phyloP scores from a whole-genome alignment of 1,139 yeast genomes.

The Saccharomyces pastorianus region DNA sequence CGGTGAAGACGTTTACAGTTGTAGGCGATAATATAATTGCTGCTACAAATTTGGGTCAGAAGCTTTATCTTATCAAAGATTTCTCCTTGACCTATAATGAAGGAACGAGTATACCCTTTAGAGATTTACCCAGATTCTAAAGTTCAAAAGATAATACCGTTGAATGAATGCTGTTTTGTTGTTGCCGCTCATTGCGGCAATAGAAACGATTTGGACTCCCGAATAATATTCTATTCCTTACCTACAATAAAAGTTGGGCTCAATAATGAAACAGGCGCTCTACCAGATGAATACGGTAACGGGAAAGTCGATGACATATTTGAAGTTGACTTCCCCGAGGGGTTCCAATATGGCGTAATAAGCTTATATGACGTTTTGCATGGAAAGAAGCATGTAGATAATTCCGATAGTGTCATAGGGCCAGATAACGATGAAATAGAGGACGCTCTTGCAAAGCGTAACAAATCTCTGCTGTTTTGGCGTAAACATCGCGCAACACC shows the following conservation, averaged over 20 bases:
- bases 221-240: neutral
- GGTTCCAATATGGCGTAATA: neutral
- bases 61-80: neutral
- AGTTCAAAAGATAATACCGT: neutral
- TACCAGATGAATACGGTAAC: constrained; percentile 3
- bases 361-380: neutral
- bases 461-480: neutral
- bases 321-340: constrained; percentile 5
- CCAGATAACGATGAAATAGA: neutral
- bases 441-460: neutral
- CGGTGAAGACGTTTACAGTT: constrained; percentile 11
- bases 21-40: constrained; percentile 11
- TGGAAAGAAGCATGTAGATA: neutral
- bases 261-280: neutral
- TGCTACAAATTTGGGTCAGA: constrained; percentile 4
- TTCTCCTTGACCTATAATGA: too few species aligned
- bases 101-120: too few species aligned
- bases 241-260: neutral
- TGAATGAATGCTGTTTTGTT: neutral
- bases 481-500: too few species aligned
- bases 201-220: neutral
- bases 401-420: too few species aligned
- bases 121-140: neutral
- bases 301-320: constrained; percentile 7
- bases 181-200: neutral